Conservation (phyloP, 2,329 filamentous ascomycete genomes). For the Camillea tinctor region DNA sequence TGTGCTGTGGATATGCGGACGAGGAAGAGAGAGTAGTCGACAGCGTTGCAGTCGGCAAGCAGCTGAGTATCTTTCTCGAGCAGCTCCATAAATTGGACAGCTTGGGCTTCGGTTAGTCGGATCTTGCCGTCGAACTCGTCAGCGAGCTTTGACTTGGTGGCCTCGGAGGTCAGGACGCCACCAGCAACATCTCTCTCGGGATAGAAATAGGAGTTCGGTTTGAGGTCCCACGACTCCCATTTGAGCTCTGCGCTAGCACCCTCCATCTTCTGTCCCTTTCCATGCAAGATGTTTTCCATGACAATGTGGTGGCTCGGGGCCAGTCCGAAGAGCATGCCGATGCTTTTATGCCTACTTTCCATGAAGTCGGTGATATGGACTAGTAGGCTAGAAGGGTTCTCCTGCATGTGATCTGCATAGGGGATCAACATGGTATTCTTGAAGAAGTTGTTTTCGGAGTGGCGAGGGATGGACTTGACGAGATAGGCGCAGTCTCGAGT, state of each 20-base stretch:
- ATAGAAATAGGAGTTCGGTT: slow-evolving; percentile 73
- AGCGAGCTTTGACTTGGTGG: slow-evolving; percentile 63
- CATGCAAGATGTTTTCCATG: slow-evolving; percentile 74
- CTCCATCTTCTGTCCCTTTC: slow-evolving; percentile 46
- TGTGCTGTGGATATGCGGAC: slow-evolving; percentile 45
- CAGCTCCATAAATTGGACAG: slow-evolving; percentile 52
- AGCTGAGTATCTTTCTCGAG: slow-evolving; percentile 63
- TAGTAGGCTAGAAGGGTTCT: slow-evolving; percentile 59
- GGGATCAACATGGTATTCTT: slow-evolving; percentile 62
- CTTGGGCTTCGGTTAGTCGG: slow-evolving; percentile 52
- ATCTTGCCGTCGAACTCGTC: slow-evolving; percentile 69
- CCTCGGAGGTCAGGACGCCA: slow-evolving; percentile 60
- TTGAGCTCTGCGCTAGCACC: slow-evolving; percentile 33
- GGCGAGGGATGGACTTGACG: slow-evolving; percentile 68
- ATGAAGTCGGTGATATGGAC: slow-evolving; percentile 72
- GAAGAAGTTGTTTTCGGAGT: slow-evolving; percentile 71
- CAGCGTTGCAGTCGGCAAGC: slow-evolving; percentile 60
- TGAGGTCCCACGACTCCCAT: slow-evolving; percentile 75
- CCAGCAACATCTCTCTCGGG: slow-evolving; percentile 70
- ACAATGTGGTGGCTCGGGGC: slow-evolving; percentile 72
- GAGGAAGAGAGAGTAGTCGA: slow-evolving; percentile 75
- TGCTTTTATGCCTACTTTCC: slow-evolving; percentile 50
- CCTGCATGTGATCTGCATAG: slow-evolving; percentile 63
- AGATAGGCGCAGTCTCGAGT: slow-evolving; percentile 66
- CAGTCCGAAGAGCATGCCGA: slow-evolving; percentile 59